A percentile compares a stretch with the other conserved stretches of the same genome.
Conservation (phyloP, 169 alveolate species). For the Plasmodium gonderi region DNA sequence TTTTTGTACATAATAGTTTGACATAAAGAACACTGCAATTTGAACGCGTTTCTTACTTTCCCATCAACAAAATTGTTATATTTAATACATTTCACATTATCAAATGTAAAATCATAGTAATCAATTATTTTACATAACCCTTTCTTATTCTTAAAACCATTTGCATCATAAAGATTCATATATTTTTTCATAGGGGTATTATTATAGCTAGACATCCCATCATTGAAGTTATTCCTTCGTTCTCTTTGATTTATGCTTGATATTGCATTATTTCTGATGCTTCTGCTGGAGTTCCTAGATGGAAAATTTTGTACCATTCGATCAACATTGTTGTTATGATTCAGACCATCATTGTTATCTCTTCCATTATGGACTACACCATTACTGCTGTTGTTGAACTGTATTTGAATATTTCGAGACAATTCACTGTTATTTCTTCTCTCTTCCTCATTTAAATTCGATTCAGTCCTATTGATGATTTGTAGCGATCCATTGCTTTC, state of each 20-base stretch:
- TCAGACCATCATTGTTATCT: background rate
- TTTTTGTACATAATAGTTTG: constrained; percentile 67
- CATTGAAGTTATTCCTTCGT: background rate
- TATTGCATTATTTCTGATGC: background rate
- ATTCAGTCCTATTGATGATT: background rate
- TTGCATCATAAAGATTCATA: background rate
- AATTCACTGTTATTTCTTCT: background rate
- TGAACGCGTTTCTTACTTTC: constrained; percentile 43
- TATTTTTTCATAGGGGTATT: constrained; percentile 23
- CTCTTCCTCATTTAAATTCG: background rate
- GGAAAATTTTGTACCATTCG: background rate
- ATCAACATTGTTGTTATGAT: background rate
- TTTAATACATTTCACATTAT: constrained; percentile 18
- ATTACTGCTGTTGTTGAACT: too few species aligned
- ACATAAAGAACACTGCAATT: constrained; percentile 63
- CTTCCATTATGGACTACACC: too few species aligned
- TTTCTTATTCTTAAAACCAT: constrained; percentile 6
- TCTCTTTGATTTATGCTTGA: background rate
- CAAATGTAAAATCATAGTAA: constrained; percentile 68
- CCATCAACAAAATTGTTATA: constrained; percentile 50
- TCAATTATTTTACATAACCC: constrained; percentile 29
- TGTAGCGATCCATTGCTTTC: constrained; percentile 5
- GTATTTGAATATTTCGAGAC: too few species aligned
- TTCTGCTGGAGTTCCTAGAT: constrained; percentile 17
- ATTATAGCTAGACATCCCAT: constrained; percentile 14